These are phyloP conservation scores for Alternaria sp. DNA, from an alignment of 2,329 filamentous ascomycete genomes.

Conservation along the genomic window DNA sequence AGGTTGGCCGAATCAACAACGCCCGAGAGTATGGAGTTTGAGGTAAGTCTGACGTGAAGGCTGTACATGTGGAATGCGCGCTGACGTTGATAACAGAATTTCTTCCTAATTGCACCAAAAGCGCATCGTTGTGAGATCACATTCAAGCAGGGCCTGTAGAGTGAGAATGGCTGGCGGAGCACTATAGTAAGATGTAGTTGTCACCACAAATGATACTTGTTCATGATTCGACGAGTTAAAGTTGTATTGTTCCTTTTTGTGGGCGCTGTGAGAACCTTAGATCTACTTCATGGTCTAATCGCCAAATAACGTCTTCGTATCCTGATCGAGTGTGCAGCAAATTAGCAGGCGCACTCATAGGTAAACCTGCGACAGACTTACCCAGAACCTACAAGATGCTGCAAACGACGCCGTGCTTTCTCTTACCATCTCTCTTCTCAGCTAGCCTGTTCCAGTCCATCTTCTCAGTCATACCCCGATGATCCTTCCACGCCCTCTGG, in stretches of 20 bases:
- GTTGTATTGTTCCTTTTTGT: not conserved
- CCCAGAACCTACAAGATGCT: not conserved
- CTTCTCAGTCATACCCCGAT: not conserved
- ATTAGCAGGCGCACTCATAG: not conserved
- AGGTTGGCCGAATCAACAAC: constrained; percentile 39
- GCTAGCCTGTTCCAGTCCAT: not conserved
- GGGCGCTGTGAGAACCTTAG: not conserved
- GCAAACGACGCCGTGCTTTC: not conserved
- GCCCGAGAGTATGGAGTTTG: constrained; percentile 55
- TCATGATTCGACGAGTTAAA: not conserved
- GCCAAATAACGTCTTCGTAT: not conserved
- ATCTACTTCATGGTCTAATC: not conserved
- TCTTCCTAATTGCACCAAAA: constrained; percentile 56
- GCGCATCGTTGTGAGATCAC: constrained; percentile 55
- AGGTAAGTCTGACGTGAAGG: constrained; percentile 12
- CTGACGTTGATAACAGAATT: constrained; percentile 34
- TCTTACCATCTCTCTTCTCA: not conserved
- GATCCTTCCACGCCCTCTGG: not conserved
- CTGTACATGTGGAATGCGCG: not conserved
- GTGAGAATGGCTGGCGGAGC: not conserved
- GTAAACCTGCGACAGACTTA: too few relatives aligned
- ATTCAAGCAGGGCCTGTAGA: constrained; percentile 7
- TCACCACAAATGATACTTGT: not conserved
- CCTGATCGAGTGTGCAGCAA: not conserved
- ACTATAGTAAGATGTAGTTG: not conserved